Conservation (phyloP, 1,284 basidiomycete species). For the Trichosporon sp. region DNA sequence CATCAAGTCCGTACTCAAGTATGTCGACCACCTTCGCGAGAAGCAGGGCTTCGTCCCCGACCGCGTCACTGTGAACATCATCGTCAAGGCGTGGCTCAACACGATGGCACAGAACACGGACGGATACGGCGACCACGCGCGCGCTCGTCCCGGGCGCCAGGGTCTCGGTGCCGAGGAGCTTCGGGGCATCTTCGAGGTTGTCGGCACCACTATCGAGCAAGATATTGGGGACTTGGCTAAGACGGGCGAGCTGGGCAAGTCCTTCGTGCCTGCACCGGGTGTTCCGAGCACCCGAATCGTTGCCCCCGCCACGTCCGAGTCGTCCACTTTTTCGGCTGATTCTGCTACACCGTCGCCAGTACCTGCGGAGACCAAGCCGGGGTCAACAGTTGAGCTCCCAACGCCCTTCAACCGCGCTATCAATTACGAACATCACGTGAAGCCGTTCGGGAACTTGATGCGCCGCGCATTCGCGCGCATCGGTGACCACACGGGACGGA, state of each 20-base stretch:
- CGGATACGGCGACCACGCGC: constrained; percentile 7
- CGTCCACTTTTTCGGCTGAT: background rate
- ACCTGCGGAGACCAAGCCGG: background rate
- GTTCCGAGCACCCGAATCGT: too few species aligned
- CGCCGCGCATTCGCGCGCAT: constrained; percentile 23
- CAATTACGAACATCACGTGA: constrained; percentile 25
- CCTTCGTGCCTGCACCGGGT: background rate
- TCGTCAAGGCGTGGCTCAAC: constrained; percentile 39
- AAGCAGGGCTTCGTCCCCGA: constrained; percentile 39
- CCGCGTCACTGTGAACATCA: constrained; percentile 40
- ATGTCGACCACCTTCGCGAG: constrained; percentile 29
- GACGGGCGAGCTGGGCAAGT: background rate
- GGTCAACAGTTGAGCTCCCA: background rate
- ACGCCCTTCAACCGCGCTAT: constrained; percentile 7
- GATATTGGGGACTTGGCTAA: background rate
- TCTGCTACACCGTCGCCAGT: background rate
- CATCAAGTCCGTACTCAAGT: constrained; percentile 28
- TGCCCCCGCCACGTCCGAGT: too few species aligned
- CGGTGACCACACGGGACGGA: constrained; percentile 28
- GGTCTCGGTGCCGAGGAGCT: constrained; percentile 10
- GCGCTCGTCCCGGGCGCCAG: background rate
- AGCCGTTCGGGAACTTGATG: constrained; percentile 35
- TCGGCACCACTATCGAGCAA: constrained; percentile 14
- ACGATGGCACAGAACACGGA: constrained; percentile 8
- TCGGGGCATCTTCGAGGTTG: constrained; percentile 18